These are phyloP conservation scores for Betula pendula DNA, from an alignment of 306 rosid genomes.

Conservation along the genomic window DNA sequence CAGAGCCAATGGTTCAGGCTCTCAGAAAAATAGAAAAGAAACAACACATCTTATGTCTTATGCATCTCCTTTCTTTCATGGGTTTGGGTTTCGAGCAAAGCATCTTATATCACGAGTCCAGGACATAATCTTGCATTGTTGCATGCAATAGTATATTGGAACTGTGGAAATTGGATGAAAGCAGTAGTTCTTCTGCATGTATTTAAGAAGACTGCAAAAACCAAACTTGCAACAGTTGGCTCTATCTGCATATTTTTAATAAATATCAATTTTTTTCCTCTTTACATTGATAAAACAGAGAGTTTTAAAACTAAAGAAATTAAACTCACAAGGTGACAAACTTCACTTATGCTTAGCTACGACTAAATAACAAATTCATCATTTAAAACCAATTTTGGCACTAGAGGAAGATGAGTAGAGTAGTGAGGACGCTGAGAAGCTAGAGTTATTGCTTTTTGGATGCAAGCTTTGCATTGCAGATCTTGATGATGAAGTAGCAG, in stretches of 20 bases:
- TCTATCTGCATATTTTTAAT: slow-evolving; percentile 12
- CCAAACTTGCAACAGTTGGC: slow-evolving; percentile 8
- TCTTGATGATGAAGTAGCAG: slow-evolving; percentile 62
- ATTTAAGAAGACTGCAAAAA: neutral
- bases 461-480: slow-evolving; percentile 46
- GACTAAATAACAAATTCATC: slow-evolving; percentile 18
- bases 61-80: too few species aligned
- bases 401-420: slow-evolving; percentile 48
- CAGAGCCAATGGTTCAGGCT: too few species aligned
- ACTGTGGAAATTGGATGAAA: neutral
- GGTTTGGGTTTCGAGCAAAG: too few species aligned
- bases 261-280: neutral
- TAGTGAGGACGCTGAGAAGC: slow-evolving; percentile 71
- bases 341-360: neutral
- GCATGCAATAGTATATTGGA: neutral
- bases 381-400: slow-evolving; percentile 37
- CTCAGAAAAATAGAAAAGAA: too few species aligned
- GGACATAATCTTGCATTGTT: neutral
- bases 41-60: too few species aligned
- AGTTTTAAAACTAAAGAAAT: neutral
- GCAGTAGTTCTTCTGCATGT: neutral
- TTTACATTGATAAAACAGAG: slow-evolving; percentile 2
- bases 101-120: too few species aligned
- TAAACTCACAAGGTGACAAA: neutral
- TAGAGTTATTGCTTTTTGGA: slow-evolving; percentile 57